Percentiles rank a stretch among this genome's conserved stretches.
phyloP scores from a whole-genome alignment of 2,329 filamentous ascomycete species.

The Elsinoe perseae region DNA sequence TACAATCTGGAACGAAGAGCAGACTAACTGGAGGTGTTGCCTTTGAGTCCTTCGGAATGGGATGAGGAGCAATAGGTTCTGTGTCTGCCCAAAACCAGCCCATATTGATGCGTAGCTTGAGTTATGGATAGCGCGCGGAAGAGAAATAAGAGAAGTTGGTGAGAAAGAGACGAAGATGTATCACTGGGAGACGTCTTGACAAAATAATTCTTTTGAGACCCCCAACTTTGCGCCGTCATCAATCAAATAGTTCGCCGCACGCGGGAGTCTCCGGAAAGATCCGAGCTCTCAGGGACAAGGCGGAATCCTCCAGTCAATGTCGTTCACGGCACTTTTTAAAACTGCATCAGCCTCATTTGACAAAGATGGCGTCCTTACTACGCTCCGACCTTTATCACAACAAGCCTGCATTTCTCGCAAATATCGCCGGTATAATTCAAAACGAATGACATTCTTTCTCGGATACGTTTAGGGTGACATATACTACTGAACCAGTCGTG shows the following conservation, averaged over 20 bases:
- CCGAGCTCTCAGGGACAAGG: not conserved
- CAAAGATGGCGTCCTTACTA: too few relatives aligned
- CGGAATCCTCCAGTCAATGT: not conserved
- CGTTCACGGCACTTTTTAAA: too few relatives aligned
- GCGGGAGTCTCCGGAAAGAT: not conserved
- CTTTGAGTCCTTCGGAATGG: conserved; percentile 36
- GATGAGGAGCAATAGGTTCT: conserved; percentile 39
- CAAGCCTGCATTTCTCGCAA: too few relatives aligned
- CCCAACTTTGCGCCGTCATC: not conserved
- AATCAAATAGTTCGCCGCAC: not conserved
- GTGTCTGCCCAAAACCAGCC: conserved; percentile 65
- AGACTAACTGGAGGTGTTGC: conserved; percentile 49
- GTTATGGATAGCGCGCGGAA: not conserved
- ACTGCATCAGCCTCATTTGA: too few relatives aligned
- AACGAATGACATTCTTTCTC: too few relatives aligned
- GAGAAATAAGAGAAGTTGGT: not conserved
- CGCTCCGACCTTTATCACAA: too few relatives aligned
- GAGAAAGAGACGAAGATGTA: not conserved
- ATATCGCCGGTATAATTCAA: too few relatives aligned
- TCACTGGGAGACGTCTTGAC: not conserved
- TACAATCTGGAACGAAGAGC: conserved; percentile 5
- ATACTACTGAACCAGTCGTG: too few relatives aligned
- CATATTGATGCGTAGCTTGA: conserved; percentile 37
- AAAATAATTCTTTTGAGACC: not conserved
- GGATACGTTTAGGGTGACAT: too few relatives aligned